Evolutionary conservation across 2,329 filamentous ascomycete species (phyloP).

Genomic region (Cytospora piceicola): DNA sequence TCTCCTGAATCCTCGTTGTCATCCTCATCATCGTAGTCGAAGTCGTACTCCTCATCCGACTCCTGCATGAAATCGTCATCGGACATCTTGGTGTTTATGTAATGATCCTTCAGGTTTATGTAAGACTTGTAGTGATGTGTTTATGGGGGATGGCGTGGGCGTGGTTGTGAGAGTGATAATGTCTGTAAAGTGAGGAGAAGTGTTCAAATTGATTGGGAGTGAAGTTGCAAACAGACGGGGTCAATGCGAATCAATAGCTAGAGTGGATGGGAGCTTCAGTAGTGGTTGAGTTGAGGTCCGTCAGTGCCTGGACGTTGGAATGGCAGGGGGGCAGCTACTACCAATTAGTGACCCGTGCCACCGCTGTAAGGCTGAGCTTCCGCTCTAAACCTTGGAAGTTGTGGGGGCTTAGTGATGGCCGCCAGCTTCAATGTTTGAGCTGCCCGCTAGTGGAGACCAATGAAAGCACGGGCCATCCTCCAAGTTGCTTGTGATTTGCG

Average conservation of each 20-base stretch:
- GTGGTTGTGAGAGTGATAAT: neutral
- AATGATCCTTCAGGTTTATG: neutral
- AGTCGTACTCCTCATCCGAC: conserved; percentile 91
- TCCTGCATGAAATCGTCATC: conserved; percentile 95
- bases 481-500: neutral
- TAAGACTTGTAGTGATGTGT: neutral
- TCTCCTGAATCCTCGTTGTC: conserved; percentile 87
- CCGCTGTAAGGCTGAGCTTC: conserved; percentile 14
- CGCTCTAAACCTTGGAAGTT: neutral
- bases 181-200: neutral
- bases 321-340: conserved; percentile 6
- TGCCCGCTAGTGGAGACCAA: neutral
- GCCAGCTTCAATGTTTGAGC: too few relatives aligned
- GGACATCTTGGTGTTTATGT: conserved; percentile 61
- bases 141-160: too few relatives aligned
- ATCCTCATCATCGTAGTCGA: conserved; percentile 91
- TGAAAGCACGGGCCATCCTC: neutral
- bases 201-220: neutral
- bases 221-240: conserved; percentile 6
- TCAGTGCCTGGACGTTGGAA: conserved; percentile 8
- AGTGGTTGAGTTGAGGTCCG: neutral
- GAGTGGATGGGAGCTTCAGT: neutral
- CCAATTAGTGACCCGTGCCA: conserved; percentile 11
- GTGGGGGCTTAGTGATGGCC: neutral
- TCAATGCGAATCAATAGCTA: neutral